phyloP scores from a whole-genome alignment of 2,329 filamentous ascomycete genomes.

The Cercospora nicotianae region DNA sequence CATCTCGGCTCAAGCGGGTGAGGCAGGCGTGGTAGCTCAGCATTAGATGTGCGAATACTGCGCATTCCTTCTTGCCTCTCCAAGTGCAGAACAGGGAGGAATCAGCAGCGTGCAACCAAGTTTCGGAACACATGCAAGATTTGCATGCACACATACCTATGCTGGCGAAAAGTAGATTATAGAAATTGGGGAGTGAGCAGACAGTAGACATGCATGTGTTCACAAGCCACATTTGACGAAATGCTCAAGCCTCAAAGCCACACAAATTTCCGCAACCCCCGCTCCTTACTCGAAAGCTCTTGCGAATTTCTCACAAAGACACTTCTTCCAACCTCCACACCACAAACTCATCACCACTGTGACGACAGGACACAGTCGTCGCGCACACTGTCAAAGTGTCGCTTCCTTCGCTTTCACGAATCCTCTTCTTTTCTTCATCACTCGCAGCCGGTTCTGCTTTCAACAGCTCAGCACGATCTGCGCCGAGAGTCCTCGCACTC shows the following conservation, averaged over 20 bases:
- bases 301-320: slow-evolving; percentile 6
- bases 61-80: background rate
- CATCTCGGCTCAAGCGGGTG: slow-evolving; percentile 71
- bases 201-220: background rate
- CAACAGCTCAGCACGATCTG: slow-evolving; percentile 21
- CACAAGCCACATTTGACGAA: background rate
- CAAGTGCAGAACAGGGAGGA: background rate
- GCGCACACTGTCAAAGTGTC: slow-evolving; percentile 33
- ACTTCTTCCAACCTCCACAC: background rate
- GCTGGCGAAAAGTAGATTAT: background rate
- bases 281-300: slow-evolving; percentile 3
- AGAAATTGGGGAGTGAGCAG: background rate
- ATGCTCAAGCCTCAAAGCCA: background rate
- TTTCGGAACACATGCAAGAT: background rate
- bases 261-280: background rate
- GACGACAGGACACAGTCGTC: slow-evolving; percentile 37
- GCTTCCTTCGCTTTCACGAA: slow-evolving; percentile 28
- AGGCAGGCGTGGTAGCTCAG: slow-evolving; percentile 68
- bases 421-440: slow-evolving; percentile 31
- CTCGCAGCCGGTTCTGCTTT: slow-evolving; percentile 41
- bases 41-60: slow-evolving; percentile 31
- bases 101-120: background rate
- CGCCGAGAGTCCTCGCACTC: slow-evolving; percentile 22
- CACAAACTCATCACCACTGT: slow-evolving; percentile 8
- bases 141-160: background rate